Percentiles rank a stretch among this genome's conserved stretches.
These are phyloP conservation scores for Rhodotorula mucilaginosa DNA, from an alignment of 1,284 basidiomycete genomes.

Conservation along the genomic window DNA sequence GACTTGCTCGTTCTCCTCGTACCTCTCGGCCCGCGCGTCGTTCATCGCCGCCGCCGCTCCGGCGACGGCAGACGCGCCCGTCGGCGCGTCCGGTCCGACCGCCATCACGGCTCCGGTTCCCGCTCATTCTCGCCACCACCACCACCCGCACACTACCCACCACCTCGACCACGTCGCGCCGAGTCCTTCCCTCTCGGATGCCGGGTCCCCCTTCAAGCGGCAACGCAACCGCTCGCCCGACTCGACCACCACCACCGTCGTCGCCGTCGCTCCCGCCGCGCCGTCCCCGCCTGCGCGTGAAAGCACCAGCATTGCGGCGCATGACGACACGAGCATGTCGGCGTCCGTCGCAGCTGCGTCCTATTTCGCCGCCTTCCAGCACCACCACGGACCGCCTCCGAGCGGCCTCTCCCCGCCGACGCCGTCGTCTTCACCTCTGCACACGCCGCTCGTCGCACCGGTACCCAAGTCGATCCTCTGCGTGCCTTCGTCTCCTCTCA, in stretches of 20 bases:
- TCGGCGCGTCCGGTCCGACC: not conserved
- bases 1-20: conserved; percentile 27
- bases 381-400: not conserved
- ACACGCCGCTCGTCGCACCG: not conserved
- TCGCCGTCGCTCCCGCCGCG: not conserved
- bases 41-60: not conserved
- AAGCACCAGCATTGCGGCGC: not conserved
- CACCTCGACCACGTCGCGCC: conserved; percentile 3
- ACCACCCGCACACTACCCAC: not conserved
- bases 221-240: conserved; percentile 38
- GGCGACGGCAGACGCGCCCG: not conserved
- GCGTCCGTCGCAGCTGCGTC: conserved; percentile 7
- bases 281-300: not conserved
- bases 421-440: not conserved
- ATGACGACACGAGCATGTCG: not conserved
- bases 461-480: conserved; percentile 35
- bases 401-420: not conserved
- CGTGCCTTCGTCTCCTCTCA: conserved; percentile 14
- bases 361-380: conserved; percentile 14
- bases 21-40: conserved; percentile 17
- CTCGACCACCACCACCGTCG: not conserved
- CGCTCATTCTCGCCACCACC: not conserved
- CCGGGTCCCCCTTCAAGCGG: conserved; percentile 35
- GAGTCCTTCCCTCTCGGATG: conserved; percentile 16
- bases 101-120: not conserved